Conservation (phyloP, 1,284 basidiomycete species). For the Ceratobasidium papillatum region DNA sequence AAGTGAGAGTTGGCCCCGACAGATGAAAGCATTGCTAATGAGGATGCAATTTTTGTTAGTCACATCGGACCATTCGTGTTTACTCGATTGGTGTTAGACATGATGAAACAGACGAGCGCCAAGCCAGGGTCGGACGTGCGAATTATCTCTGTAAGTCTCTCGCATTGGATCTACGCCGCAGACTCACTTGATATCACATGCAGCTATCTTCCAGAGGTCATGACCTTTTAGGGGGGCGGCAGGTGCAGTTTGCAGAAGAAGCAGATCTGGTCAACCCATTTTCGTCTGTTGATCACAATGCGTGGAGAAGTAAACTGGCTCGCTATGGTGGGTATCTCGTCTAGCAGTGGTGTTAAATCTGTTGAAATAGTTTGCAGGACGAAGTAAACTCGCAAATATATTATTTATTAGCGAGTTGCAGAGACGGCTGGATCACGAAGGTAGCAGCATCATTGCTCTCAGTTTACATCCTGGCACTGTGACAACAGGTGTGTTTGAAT, state of each 20-base stretch:
- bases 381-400: constrained; percentile 45
- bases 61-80: not conserved
- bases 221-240: no score
- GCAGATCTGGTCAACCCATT: no score
- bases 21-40: no score
- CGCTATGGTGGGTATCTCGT: not conserved
- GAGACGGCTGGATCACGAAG: constrained; percentile 43
- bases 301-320: not conserved
- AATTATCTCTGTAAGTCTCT: not conserved
- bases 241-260: no score
- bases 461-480: constrained; percentile 45
- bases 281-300: no score
- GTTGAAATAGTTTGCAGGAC: not conserved
- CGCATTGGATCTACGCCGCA: no score
- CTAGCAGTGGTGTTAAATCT: not conserved
- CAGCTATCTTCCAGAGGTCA: no score
- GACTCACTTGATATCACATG: not conserved
- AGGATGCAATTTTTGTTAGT: not conserved
- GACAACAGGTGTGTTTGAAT: constrained; percentile 34
- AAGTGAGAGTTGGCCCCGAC: not conserved
- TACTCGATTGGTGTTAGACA: not conserved
- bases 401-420: constrained; percentile 46
- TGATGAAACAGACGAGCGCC: constrained; percentile 1
- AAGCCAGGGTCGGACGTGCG: not conserved
- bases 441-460: constrained; percentile 43